Evolutionary conservation across 1,139 yeast genomes (phyloP).

Genomic region (Debaryomyces sp.): DNA sequence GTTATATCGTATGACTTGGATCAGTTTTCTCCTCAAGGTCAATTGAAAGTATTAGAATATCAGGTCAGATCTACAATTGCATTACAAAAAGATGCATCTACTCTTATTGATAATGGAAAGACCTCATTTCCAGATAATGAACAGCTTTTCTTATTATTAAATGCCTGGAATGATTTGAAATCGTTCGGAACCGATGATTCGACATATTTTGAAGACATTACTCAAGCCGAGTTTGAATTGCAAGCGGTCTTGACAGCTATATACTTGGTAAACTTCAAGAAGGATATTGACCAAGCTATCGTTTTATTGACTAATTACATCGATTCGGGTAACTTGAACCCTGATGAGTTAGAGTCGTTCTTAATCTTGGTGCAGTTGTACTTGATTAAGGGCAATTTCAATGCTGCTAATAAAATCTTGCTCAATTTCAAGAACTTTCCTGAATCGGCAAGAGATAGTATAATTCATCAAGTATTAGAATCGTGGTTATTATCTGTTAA

Average conservation of each 20-base stretch:
- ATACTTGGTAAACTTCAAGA: constrained; percentile 42
- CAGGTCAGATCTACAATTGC: constrained; percentile 49
- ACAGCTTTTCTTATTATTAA: constrained; percentile 39
- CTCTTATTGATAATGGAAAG: constrained; percentile 41
- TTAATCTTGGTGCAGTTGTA: constrained; percentile 47
- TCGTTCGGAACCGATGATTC: constrained; percentile 45
- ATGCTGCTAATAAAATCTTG: constrained; percentile 40
- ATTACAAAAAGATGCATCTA: constrained; percentile 42
- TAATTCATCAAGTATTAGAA: constrained; percentile 68
- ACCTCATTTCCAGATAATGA: constrained; percentile 40
- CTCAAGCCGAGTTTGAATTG: constrained; percentile 35
- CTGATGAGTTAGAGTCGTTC: constrained; percentile 47
- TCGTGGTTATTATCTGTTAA: constrained; percentile 60
- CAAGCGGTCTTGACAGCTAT: constrained; percentile 48
- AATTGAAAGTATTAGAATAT: constrained; percentile 43
- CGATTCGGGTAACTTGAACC: constrained; percentile 19
- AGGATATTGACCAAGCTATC: constrained; percentile 45
- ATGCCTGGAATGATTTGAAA: constrained; percentile 47
- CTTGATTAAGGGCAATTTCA: constrained; percentile 41
- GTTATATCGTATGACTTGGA: constrained; percentile 36
- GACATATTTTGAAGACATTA: constrained; percentile 43
- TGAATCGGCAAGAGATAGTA: constrained; percentile 59
- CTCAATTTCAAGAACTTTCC: constrained; percentile 43
- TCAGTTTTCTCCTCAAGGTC: constrained; percentile 39
- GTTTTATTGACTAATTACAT: constrained; percentile 30